Evolutionary conservation across 441 rosid genomes (phyloP), one percentile per base, ranked within the genome.

Genomic region (Euphorbia schlechtendalii): DNA sequence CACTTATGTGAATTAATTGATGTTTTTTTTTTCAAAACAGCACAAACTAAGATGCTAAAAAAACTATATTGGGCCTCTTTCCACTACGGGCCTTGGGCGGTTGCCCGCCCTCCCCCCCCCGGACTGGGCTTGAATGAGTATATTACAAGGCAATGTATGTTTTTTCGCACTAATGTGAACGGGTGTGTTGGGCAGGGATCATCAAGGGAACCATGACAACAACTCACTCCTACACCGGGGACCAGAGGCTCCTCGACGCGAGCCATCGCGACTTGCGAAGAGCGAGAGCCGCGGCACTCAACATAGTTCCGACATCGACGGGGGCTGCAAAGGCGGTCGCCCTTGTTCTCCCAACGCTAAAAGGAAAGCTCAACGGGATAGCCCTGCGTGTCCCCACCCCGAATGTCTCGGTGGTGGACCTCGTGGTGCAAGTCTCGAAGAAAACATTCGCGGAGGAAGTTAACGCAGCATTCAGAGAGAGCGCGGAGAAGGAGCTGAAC

Each of bases 321-420:
- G 96, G 98, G 21, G 98, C 98, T 1, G 98, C 98, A 24, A 92
- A 89, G 82, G 96, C 96, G 0, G 98, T 92, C 70, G 96, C 96
- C 48, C 94, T 92, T 0, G 98, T 92, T 63, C 94, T 92, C 7
- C 98, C 98, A 27, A 66, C 78, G 64, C 92, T 92, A 28, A 92
- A 89, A 78, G 98, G 96, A 10, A 92, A 92, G 77, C 90, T 92
- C 3, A 92, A 92, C 0, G 98, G 98, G 38, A 92, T 92, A 12
- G 98, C 96, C 17, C 83, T 92, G 54, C 98, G 98, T 57, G 98
- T 92, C 34, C 98, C 98, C 0, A 92, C 96, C 55, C 98, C 96
- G 3, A 92, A 92, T 28, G 98, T 92, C 2, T 92, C 97, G 6
- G 97, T 92, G 3, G 96, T 92, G 9, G 96, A 92, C 77, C 87